Evolutionary conservation across 2,329 filamentous ascomycete genomes (phyloP), one percentile per base, ranked within the genome.

Genomic region (Xylariaceae sp.): DNA sequence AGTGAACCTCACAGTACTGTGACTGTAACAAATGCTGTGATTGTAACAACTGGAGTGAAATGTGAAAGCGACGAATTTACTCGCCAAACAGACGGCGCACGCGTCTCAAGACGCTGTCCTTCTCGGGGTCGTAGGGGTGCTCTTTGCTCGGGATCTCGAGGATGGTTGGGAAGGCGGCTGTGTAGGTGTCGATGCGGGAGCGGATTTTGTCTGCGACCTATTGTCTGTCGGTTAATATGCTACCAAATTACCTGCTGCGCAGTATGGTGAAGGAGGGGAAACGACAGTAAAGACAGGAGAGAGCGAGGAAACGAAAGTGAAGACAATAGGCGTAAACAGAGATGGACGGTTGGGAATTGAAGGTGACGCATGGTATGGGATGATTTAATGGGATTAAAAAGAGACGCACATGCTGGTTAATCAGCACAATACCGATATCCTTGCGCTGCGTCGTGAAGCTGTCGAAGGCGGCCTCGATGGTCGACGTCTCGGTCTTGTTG

Each of bases 101-200:
- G 67, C 94, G 84, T 77, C 92, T 89, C 76, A 99, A 75, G 49
- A 99, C 93, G 72, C 93, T 97, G 75, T 99, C 94, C 80, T 99
- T 99, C 77, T 99, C 94, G 0, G 94, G 94, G 70, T 99, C 93
- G 73, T 99, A 99, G 1, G 94, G 94, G 74, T 99, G 94, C 74
- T 99, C 94, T 81, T 99, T 99, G 78, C 91, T 96, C 23, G 94
- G 94, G 62, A 99, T 97, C 76, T 99, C 94, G 59, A 99, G 85
- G 57, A 99, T 83, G 18, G 92, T 88, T n/a, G 94, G 94, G 77
- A 99, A 99, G 3, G 94, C 92, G 53, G 93, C 90, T 17, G 91
- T 93, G 77, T 96, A 97, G 44, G 85, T 86, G 75, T 99, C 94
- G 67, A 99, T 88, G 62, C 88, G 86, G 73, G 93, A 84, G 74